These are phyloP conservation scores for Hippophae gyantsensis DNA, from an alignment of 306 rosid genomes.

Conservation along the genomic window DNA sequence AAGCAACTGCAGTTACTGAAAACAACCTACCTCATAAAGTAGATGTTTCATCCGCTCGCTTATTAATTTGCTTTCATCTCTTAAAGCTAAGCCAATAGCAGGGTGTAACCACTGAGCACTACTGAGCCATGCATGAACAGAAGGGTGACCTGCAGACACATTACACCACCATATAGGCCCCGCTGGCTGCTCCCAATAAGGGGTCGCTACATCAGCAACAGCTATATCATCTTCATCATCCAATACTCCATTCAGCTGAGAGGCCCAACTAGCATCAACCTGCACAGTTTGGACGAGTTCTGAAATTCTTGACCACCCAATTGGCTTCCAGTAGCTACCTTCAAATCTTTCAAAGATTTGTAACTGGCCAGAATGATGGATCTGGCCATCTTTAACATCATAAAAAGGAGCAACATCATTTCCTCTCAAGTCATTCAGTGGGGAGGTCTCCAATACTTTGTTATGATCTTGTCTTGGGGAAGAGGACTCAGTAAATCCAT, in stretches of 20 bases:
- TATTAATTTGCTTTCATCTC: conserved; percentile 71
- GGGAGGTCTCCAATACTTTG: conserved; percentile 17
- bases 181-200: conserved; percentile 83
- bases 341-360: conserved; percentile 27
- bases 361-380: conserved; percentile 23
- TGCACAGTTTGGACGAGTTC: conserved; percentile 65
- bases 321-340: conserved; percentile 68
- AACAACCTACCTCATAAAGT: conserved; percentile 57
- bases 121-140: conserved; percentile 59
- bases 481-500: conserved; percentile 26
- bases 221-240: conserved; percentile 63
- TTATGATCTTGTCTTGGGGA: conserved; percentile 21
- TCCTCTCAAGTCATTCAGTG: conserved; percentile 20
- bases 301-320: conserved; percentile 81
- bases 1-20: conserved; percentile 6
- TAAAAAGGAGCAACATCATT: conserved; percentile 12
- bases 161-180: conserved; percentile 99
- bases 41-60: conserved; percentile 89
- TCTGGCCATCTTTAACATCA: conserved; percentile 21
- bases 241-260: conserved; percentile 32
- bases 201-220: conserved; percentile 83
- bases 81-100: conserved; percentile 73
- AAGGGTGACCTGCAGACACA: conserved; percentile 65
- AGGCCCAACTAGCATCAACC: conserved; percentile 48
- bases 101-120: conserved; percentile 87